These are phyloP conservation scores for Tilletia walkeri DNA, from an alignment of 1,284 basidiomycete species.

Conservation along the genomic window DNA sequence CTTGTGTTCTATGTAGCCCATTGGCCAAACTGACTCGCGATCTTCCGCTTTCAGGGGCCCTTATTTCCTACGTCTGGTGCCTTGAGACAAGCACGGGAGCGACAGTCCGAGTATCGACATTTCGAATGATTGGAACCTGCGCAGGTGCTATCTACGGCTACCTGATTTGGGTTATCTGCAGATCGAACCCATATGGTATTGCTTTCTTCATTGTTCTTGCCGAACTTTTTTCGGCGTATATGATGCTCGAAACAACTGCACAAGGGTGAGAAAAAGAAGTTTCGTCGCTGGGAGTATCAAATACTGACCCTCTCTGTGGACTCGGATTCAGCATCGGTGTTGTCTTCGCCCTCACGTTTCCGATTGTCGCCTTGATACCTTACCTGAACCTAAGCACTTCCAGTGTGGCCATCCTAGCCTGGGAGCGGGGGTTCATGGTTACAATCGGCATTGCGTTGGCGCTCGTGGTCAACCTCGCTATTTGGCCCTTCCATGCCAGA, in stretches of 20 bases:
- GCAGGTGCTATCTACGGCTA: conserved; percentile 57
- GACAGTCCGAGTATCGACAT: conserved; percentile 58
- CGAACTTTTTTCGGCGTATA: conserved; percentile 56
- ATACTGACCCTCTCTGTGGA: background rate
- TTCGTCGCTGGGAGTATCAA: too few relatives aligned
- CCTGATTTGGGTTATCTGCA: conserved; percentile 57
- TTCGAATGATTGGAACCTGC: conserved; percentile 58
- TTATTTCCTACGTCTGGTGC: conserved; percentile 57
- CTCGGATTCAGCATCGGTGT: conserved; percentile 47
- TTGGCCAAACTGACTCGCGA: background rate
- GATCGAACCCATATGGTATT: conserved; percentile 58
- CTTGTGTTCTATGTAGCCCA: background rate
- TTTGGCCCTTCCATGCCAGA: conserved; percentile 51
- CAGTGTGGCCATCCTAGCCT: conserved; percentile 34
- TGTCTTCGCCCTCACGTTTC: conserved; percentile 54
- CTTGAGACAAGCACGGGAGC: conserved; percentile 60
- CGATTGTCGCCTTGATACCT: conserved; percentile 57
- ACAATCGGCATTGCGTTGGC: conserved; percentile 48
- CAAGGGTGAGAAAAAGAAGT: conserved; percentile 28
- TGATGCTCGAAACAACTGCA: conserved; percentile 54
- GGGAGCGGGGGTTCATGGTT: conserved; percentile 48
- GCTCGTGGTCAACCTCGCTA: conserved; percentile 40
- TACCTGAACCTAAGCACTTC: conserved; percentile 44
- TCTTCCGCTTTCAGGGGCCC: conserved; percentile 32
- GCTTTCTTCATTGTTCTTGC: conserved; percentile 56